Base-by-base conservation (phyloP, 192 early-diverging fungal genomes). In the Coemansia sp. region DNA sequence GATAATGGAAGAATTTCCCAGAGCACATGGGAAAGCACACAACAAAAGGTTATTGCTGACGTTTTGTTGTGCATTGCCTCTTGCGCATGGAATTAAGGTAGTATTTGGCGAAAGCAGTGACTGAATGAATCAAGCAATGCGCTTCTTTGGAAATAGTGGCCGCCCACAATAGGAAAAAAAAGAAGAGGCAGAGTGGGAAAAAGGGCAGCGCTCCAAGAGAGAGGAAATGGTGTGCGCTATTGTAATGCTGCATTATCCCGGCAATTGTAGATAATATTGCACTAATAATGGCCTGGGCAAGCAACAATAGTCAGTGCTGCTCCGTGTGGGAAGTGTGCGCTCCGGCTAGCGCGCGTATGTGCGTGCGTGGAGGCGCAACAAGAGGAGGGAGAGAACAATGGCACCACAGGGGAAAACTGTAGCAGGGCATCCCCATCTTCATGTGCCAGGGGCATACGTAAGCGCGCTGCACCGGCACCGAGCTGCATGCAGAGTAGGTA, bases 181-280 rank as follows among this genome's bases (percentile, higher is more conserved):
- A 37, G 37, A 58, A 11, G 35, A 57, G 60, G 52, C 18, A 9
- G 57, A 57, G 47, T 36, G 56, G 57, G 31, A 23, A 50, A 23
- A 34, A n/a, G 21, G 21, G 59, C 11, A 28, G 52, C 52, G 41
- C 33, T 26, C n/a, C 8, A 36, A 28, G 28, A 38, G 33, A 50
- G 50, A 52, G 52, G 33, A 47, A 59, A 68, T 36, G 25, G 45
- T 31, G 20, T 11, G 20, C 14, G 59, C 28, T 25, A 72, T 72
- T 72, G 69, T 72, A 36, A 42, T 26, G 20, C 33, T 61, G 63
- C 63, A 65, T 43, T 61, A 50, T 56, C 35, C 48, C 69, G 69
- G 69, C 69, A 70, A 70, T 55, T 63, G 62, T 57, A 64, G 56
- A 55, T 33, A 62, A 63, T 69, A 69, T 69, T 69, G 61, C 68